Conservation (phyloP, 148 eudicot genomes). For the Pharnaceum exiguum region DNA sequence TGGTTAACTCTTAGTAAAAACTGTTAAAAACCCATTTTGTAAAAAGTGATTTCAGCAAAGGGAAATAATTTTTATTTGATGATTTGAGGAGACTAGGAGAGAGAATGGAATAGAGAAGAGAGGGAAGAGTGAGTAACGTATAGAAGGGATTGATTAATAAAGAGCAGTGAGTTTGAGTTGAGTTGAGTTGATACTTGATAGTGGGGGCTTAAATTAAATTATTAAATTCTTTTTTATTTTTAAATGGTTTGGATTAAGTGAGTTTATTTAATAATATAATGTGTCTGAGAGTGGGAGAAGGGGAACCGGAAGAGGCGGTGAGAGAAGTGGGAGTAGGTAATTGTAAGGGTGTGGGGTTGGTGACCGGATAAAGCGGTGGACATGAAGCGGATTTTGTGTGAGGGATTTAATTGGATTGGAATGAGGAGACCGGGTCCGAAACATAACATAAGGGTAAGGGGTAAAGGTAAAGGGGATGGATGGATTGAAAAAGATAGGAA, state of each 20-base stretch:
- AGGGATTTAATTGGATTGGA: conserved; percentile 23
- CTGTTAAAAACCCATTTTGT: conserved; percentile 8
- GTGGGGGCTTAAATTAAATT: too few relatives aligned
- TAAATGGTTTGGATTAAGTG: too few relatives aligned
- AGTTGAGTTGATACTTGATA: too few relatives aligned
- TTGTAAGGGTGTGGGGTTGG: conserved; percentile 13
- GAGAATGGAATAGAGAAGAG: not conserved
- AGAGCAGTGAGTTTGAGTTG: too few relatives aligned
- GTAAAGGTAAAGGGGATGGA: conserved; percentile 16
- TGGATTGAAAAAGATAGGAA: conserved; percentile 1
- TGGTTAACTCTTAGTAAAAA: conserved; percentile 17
- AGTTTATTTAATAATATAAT: conserved; percentile 24
- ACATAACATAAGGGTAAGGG: too few relatives aligned
- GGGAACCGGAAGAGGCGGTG: conserved; percentile 43
- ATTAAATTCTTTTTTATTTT: too few relatives aligned
- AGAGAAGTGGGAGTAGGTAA: conserved; percentile 25
- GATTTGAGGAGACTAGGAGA: not conserved
- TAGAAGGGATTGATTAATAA: not conserved
- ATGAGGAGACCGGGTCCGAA: not conserved
- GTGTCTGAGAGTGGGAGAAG: conserved; percentile 3
- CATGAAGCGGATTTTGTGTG: conserved; percentile 10
- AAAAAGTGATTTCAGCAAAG: not conserved
- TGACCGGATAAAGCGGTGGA: conserved; percentile 35
- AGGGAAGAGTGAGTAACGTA: not conserved
- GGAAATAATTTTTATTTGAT: not conserved